These are phyloP conservation scores for Grigorovia humatica DNA, from an alignment of 805 yeast genomes.

Conservation along the genomic window DNA sequence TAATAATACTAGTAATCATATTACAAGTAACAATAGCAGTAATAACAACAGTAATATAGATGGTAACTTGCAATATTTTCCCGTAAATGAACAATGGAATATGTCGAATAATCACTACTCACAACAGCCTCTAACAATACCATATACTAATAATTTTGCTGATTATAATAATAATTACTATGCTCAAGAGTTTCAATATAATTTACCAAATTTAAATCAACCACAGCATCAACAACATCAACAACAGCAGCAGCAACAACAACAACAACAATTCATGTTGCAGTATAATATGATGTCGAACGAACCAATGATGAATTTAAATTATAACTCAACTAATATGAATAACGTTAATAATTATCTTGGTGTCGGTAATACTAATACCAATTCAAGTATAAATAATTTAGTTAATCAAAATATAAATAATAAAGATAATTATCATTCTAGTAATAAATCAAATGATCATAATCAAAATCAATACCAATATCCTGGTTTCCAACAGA, in stretches of 20 bases:
- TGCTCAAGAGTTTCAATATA: not conserved
- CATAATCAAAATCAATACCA: slow-evolving; percentile 5
- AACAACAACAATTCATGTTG: not conserved
- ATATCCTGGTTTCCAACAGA: slow-evolving; percentile 14
- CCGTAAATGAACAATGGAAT: not conserved
- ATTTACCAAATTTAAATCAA: slow-evolving; percentile 3
- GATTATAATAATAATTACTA: not conserved
- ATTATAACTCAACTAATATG: not conserved
- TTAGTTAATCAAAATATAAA: not conserved
- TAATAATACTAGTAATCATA: too few species aligned
- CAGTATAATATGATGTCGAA: not conserved
- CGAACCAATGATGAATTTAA: not conserved
- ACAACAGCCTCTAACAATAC: not conserved
- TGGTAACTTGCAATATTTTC: not conserved
- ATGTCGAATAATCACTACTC: not conserved
- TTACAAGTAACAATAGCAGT: not conserved
- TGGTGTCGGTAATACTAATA: not conserved
- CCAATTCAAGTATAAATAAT: not conserved
- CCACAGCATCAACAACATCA: slow-evolving; percentile 3
- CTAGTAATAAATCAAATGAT: not conserved
- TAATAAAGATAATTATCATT: not conserved
- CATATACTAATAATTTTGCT: not conserved
- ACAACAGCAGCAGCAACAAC: slow-evolving; percentile 5
- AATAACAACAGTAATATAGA: not conserved
- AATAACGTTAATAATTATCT: not conserved